Evolutionary conservation across 2,329 filamentous ascomycete species (phyloP).

Genomic region (Truncatella angustata): DNA sequence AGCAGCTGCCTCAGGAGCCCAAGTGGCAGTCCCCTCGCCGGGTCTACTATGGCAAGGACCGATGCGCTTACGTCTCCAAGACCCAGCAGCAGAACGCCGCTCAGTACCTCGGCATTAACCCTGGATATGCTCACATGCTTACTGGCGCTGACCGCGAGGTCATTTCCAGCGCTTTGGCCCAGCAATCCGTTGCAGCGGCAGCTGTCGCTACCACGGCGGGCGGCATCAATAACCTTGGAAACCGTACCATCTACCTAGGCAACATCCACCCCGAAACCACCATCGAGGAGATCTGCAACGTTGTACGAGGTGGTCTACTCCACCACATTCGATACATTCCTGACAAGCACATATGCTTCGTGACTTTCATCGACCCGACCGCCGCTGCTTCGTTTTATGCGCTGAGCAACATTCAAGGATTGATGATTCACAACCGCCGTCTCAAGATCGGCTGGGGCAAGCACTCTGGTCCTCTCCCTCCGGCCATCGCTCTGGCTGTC

Average conservation of each 20-base stretch:
- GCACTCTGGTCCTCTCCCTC: slow-evolving; percentile 93
- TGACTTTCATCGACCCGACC: slow-evolving; percentile 98
- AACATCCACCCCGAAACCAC: slow-evolving; percentile 99
- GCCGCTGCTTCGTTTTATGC: slow-evolving; percentile 98
- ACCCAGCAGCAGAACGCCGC: slow-evolving; percentile 99
- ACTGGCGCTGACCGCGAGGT: slow-evolving; percentile 95
- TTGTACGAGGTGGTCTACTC: slow-evolving; percentile 89
- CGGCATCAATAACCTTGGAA: slow-evolving; percentile 95
- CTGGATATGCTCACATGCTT: slow-evolving; percentile 92
- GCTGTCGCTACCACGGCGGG: slow-evolving; percentile 95
- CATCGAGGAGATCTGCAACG: slow-evolving; percentile 99
- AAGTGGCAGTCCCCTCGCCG: slow-evolving; percentile 96
- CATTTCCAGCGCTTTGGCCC: slow-evolving; percentile 92
- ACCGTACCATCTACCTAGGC: slow-evolving; percentile 94
- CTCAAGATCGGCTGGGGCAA: slow-evolving; percentile 99
- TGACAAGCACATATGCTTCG: slow-evolving; percentile 99
- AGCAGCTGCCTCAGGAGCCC: slow-evolving; percentile 90
- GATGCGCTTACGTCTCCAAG: slow-evolving; percentile 98
- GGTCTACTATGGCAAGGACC: slow-evolving; percentile 98
- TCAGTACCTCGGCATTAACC: slow-evolving; percentile 95
- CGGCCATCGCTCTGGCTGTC: slow-evolving; percentile 92
- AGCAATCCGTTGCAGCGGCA: slow-evolving; percentile 95
- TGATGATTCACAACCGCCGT: slow-evolving; percentile 98
- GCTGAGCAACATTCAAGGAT: slow-evolving; percentile 90
- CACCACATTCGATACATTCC: slow-evolving; percentile 99